These are phyloP conservation scores for Isatis tinctoria DNA, from an alignment of 345 rosid genomes.

Conservation along the genomic window DNA sequence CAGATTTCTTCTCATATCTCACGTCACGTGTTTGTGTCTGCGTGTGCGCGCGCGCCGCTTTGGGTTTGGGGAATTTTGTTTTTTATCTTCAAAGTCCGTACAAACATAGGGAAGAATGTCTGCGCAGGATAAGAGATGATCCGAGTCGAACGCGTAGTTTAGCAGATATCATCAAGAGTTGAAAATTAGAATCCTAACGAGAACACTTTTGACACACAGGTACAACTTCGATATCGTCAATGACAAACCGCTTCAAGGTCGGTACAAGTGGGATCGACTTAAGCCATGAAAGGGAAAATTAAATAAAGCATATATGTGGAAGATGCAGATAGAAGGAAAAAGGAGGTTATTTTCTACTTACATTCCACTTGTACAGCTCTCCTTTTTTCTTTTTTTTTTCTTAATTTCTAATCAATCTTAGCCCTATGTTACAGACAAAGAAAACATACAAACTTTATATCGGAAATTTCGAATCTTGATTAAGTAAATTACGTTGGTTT, in stretches of 20 bases:
- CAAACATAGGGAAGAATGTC: background rate
- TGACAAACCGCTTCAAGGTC: conserved; percentile 65
- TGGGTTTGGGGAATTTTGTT: background rate
- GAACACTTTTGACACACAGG: conserved; percentile 42
- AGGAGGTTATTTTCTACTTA: background rate
- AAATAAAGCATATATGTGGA: background rate
- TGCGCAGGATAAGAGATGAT: conserved; percentile 43
- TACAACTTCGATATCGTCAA: conserved; percentile 68
- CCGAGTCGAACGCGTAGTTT: conserved; percentile 14
- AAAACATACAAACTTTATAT: background rate
- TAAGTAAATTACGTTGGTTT: background rate
- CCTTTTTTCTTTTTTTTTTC: background rate
- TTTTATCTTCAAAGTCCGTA: background rate
- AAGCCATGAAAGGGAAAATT: conserved; percentile 17
- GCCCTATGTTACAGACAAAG: background rate
- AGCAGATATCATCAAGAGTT: background rate
- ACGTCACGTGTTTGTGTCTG: conserved; percentile 2
- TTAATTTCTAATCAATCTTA: background rate
- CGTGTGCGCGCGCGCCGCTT: background rate
- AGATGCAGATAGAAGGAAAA: background rate
- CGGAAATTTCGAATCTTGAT: conserved; percentile 3
- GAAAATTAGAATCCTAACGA: conserved; percentile 38
- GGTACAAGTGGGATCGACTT: conserved; percentile 62
- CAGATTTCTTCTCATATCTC: background rate
- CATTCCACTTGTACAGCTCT: conserved; percentile 26